Percentiles rank a stretch among this genome's conserved stretches.
Conservation (phyloP, 371 early-diverging fungal species). For the Fennellomyces sp. region DNA sequence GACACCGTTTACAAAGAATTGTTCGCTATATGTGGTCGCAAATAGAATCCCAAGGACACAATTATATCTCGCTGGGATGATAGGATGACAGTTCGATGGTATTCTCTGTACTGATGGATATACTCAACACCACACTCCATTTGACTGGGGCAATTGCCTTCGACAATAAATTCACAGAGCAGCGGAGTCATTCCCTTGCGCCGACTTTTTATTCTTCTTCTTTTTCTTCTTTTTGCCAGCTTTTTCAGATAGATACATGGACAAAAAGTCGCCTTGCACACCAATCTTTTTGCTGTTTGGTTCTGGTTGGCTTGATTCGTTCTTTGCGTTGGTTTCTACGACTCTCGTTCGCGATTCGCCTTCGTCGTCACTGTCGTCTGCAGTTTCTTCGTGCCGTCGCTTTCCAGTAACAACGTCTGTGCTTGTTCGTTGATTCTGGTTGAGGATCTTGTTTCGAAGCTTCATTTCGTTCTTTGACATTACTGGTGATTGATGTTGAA, state of each 20-base stretch:
- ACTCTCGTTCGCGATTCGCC: conserved; percentile 41
- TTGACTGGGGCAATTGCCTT: too few relatives aligned
- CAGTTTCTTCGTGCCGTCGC: conserved; percentile 37
- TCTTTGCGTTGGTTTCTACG: conserved; percentile 12
- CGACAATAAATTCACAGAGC: too few relatives aligned
- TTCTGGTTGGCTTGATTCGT: conserved; percentile 1
- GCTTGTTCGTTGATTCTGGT: conserved; percentile 36
- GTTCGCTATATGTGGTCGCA: too few relatives aligned
- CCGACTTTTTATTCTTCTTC: conserved; percentile 12
- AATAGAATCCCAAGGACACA: too few relatives aligned
- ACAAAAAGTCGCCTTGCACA: conserved; percentile 52
- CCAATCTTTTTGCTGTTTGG: conserved; percentile 22
- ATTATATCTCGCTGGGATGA: too few relatives aligned
- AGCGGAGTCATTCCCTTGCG: not conserved
- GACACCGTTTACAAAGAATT: too few relatives aligned
- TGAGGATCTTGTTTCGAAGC: conserved; percentile 48
- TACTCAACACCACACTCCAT: too few relatives aligned
- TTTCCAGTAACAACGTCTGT: conserved; percentile 25
- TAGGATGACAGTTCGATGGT: too few relatives aligned
- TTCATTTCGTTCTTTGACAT: conserved; percentile 40
- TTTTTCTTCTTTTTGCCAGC: conserved; percentile 57
- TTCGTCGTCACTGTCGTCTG: conserved; percentile 54
- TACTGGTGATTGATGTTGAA: conserved; percentile 37
- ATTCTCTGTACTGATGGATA: too few relatives aligned
- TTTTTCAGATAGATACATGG: conserved; percentile 56